phyloP scores from a whole-genome alignment of 768 basidiomycete species.

The Chiua virens region DNA sequence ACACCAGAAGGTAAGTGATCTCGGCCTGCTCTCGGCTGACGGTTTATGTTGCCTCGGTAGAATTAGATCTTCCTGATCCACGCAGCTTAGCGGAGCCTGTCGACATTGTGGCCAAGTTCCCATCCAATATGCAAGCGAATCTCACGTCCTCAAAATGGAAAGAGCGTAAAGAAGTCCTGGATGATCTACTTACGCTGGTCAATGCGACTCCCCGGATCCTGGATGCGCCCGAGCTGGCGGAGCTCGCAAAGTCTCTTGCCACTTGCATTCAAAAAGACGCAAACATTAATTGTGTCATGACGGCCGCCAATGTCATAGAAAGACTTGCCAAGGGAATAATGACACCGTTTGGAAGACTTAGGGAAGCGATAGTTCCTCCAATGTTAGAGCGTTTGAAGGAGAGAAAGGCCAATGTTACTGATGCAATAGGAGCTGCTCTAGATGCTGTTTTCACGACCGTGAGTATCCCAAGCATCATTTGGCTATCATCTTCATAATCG shows the following conservation, averaged over 20 bases:
- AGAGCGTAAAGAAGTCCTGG: conserved; percentile 89
- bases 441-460: conserved; percentile 89
- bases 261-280: conserved; percentile 83
- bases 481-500: conserved; percentile 1
- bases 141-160: conserved; percentile 97
- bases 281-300: conserved; percentile 93
- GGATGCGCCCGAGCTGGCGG: conserved; percentile 75
- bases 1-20: conserved; percentile 47
- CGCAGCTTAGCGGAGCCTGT: conserved; percentile 78
- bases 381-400: conserved; percentile 93
- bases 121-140: conserved; percentile 67
- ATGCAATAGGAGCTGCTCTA: conserved; percentile 81
- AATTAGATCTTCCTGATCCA: conserved; percentile 66
- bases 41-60: conserved; percentile 31
- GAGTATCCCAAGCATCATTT: conserved; percentile 30
- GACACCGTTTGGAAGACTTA: conserved; percentile 69
- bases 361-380: conserved; percentile 67
- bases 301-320: conserved; percentile 83
- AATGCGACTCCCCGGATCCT: conserved; percentile 72
- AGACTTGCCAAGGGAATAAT: conserved; percentile 82
- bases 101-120: conserved; percentile 74
- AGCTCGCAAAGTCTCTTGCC: conserved; percentile 75
- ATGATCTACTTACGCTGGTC: conserved; percentile 74
- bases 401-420: conserved; percentile 86
- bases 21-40: neutral